phyloP scores from a whole-genome alignment of 2,329 filamentous ascomycete genomes.

The Amylocarpus encephaloides region DNA sequence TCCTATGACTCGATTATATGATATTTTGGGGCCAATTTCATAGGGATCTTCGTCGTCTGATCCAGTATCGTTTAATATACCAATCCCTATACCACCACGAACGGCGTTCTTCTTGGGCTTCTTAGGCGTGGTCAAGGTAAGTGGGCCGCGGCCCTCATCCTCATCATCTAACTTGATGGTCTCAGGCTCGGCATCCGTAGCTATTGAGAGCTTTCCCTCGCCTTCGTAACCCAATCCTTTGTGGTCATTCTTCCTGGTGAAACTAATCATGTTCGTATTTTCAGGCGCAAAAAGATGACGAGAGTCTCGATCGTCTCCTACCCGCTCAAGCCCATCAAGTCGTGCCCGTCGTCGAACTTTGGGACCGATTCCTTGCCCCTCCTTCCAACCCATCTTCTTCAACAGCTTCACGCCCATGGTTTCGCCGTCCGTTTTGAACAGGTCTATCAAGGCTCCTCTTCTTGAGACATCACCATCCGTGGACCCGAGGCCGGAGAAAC shows the following conservation, averaged over 20 bases:
- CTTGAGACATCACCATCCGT: constrained; percentile 49
- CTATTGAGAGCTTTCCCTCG: constrained; percentile 45
- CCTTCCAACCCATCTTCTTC: constrained; percentile 91
- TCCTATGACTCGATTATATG: constrained; percentile 75
- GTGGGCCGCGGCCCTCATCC: constrained; percentile 37
- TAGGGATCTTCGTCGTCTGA: constrained; percentile 96
- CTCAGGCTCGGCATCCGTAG: constrained; percentile 23
- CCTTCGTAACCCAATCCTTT: constrained; percentile 65
- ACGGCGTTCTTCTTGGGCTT: constrained; percentile 43
- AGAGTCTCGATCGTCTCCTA: constrained; percentile 34
- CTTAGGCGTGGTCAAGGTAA: constrained; percentile 17
- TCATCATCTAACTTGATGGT: constrained; percentile 40
- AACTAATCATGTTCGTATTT: constrained; percentile 62
- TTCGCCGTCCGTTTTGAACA: constrained; percentile 68
- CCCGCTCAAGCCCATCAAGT: constrained; percentile 48
- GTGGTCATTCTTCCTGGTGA: constrained; percentile 59
- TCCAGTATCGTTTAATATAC: constrained; percentile 83
- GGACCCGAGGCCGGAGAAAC: constrained; percentile 70
- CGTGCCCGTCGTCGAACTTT: constrained; percentile 71
- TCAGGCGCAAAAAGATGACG: constrained; percentile 79
- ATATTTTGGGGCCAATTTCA: constrained; percentile 83
- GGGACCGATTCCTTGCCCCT: constrained; percentile 87
- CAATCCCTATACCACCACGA: constrained; percentile 74
- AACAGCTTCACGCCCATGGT: constrained; percentile 83
- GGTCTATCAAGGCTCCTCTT: constrained; percentile 55